phyloP scores from a whole-genome alignment of 805 yeast species.

The Candida maris region DNA sequence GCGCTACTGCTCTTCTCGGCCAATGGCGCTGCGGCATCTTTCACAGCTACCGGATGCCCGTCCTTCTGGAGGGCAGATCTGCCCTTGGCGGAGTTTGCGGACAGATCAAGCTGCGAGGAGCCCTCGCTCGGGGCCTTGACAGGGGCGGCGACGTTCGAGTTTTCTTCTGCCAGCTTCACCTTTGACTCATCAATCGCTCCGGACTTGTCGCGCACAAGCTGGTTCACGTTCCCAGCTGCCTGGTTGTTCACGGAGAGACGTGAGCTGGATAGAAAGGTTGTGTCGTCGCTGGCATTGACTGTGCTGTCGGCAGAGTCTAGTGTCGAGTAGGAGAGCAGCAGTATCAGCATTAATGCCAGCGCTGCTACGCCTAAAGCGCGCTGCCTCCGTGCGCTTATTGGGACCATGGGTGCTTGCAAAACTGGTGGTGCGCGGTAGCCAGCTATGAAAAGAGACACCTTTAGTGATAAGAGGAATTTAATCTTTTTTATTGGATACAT shows the following conservation, averaged over 20 bases:
- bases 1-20: constrained; percentile 4
- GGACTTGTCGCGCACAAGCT: constrained; percentile 29
- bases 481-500: no score
- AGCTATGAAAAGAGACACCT: no score
- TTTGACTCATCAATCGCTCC: constrained; percentile 41
- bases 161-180: constrained; percentile 37
- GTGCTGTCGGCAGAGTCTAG: constrained; percentile 12
- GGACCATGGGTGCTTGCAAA: no score
- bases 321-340: constrained; percentile 31
- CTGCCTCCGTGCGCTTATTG: constrained; percentile 32
- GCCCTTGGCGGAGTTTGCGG: constrained; percentile 9
- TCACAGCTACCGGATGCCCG: neutral
- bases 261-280: constrained; percentile 4
- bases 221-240: constrained; percentile 24
- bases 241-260: constrained; percentile 14
- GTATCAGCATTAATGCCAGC: constrained; percentile 34
- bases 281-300: constrained; percentile 7
- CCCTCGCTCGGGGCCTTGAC: constrained; percentile 22
- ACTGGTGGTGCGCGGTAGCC: no score
- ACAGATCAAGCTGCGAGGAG: constrained; percentile 5
- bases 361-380: constrained; percentile 42
- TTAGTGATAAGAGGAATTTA: no score
- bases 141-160: constrained; percentile 18
- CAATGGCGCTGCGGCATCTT: constrained; percentile 1
- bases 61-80: constrained; percentile 11